A percentile compares a stretch with the other conserved stretches of the same genome.
Conservation (phyloP, 1,139 yeast genomes). For the Entelexis paramagnoliae region DNA sequence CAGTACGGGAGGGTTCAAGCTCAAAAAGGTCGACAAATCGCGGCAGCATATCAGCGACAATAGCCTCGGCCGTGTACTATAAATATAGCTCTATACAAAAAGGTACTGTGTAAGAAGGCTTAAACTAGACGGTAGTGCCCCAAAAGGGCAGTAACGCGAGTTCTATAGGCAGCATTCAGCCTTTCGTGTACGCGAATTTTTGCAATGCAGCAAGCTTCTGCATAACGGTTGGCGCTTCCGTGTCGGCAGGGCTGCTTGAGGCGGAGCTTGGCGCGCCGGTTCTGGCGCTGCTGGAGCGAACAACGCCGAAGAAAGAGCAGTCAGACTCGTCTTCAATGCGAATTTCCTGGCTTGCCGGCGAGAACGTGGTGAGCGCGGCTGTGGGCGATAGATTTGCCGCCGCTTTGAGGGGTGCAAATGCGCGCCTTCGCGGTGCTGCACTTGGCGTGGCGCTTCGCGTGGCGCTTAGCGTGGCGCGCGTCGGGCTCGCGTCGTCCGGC, state of each 20-base stretch:
- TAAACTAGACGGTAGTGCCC: too few species aligned
- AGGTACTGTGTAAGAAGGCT: not conserved
- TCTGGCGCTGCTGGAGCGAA: not conserved
- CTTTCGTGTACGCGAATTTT: not conserved
- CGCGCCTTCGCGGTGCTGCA: too few species aligned
- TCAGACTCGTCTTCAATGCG: too few species aligned
- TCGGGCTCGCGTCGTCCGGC: not conserved
- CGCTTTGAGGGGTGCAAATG: too few species aligned
- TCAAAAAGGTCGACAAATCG: conserved; percentile 41
- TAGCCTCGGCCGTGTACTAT: conserved; percentile 44
- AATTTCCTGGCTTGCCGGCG: too few species aligned
- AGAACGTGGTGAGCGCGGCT: too few species aligned
- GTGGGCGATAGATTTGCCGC: too few species aligned
- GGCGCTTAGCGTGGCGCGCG: not conserved
- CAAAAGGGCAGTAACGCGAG: too few species aligned
- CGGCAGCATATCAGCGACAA: conserved; percentile 40
- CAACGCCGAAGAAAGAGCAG: too few species aligned
- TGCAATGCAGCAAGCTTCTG: not conserved
- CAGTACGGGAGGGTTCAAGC: conserved; percentile 40
- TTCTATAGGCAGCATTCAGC: too few species aligned
- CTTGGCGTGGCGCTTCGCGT: too few species aligned
- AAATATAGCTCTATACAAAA: conserved; percentile 10
- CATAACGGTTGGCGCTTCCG: not conserved
- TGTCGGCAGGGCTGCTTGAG: not conserved
- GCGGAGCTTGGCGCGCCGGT: not conserved